Conservation (phyloP, 2,329 filamentous ascomycete genomes). For the Trichoderma sp. region DNA sequence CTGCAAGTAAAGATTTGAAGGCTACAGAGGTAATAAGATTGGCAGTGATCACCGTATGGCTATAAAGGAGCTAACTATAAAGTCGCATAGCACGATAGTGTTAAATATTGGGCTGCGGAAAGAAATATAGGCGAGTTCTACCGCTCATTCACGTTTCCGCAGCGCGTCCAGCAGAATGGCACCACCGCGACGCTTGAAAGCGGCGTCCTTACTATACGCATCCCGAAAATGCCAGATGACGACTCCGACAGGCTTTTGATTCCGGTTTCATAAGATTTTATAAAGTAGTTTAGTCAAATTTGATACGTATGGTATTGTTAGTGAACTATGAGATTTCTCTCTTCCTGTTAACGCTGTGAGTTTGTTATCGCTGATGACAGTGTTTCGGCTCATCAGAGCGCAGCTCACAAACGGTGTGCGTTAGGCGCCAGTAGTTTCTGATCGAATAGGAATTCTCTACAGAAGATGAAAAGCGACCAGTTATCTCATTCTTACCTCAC, state of each 20-base stretch:
- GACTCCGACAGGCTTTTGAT: not conserved
- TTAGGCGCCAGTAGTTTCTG: not conserved
- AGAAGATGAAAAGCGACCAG: not conserved
- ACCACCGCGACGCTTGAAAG: conserved; percentile 65
- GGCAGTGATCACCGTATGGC: not conserved
- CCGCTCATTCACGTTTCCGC: conserved; percentile 67
- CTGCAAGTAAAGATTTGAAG: not conserved
- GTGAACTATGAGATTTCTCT: not conserved
- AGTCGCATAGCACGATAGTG: conserved; percentile 14
- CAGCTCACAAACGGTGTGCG: not conserved
- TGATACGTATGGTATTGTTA: not conserved
- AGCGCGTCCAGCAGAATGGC: conserved; percentile 60
- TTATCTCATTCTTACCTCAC: not conserved
- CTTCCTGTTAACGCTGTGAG: not conserved
- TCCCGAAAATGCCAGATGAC: conserved; percentile 49
- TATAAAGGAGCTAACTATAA: conserved; percentile 33
- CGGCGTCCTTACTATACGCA: conserved; percentile 62
- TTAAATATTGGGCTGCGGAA: conserved; percentile 69
- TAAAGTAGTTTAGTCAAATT: not conserved
- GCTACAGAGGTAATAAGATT: not conserved
- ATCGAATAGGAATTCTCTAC: not conserved
- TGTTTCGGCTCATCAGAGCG: not conserved
- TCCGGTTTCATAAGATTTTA: not conserved
- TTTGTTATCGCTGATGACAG: not conserved
- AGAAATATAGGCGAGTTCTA: conserved; percentile 66